phyloP scores from a whole-genome alignment of 257 asterid genomes.

The Salvia rosmarinus region DNA sequence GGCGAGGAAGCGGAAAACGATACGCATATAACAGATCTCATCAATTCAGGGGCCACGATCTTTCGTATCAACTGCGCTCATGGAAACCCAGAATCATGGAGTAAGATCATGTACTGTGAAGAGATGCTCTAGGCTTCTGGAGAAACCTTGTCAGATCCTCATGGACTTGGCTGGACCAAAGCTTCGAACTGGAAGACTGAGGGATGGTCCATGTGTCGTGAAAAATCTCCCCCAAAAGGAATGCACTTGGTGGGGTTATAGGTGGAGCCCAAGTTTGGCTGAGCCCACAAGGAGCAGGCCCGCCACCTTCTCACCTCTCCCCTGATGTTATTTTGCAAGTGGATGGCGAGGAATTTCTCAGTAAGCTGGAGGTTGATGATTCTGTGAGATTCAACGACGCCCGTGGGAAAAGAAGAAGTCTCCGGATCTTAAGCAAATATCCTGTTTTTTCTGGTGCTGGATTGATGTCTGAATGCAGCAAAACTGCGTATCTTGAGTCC shows the following conservation, averaged over 20 bases:
- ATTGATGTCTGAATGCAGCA: slow-evolving; percentile 61
- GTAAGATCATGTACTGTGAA: slow-evolving; percentile 56
- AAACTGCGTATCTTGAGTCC: slow-evolving; percentile 64
- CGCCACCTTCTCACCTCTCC: slow-evolving; percentile 66
- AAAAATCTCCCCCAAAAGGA: slow-evolving; percentile 68
- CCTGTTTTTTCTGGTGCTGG: slow-evolving; percentile 67
- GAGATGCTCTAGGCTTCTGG: slow-evolving; percentile 56
- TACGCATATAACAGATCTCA: slow-evolving; percentile 49
- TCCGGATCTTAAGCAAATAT: slow-evolving; percentile 54
- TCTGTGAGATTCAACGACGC: slow-evolving; percentile 60
- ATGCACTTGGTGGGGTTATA: slow-evolving; percentile 52
- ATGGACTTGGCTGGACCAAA: slow-evolving; percentile 89
- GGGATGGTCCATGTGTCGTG: slow-evolving; percentile 62
- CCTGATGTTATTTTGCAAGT: slow-evolving; percentile 59
- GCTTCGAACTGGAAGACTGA: slow-evolving; percentile 70
- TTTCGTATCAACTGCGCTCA: slow-evolving; percentile 82
- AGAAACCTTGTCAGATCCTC: slow-evolving; percentile 72
- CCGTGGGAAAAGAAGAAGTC: slow-evolving; percentile 54
- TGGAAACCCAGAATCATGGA: slow-evolving; percentile 64
- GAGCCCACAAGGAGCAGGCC: slow-evolving; percentile 53
- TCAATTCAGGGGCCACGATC: slow-evolving; percentile 59
- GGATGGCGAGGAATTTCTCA: slow-evolving; percentile 57
- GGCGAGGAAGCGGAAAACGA: slow-evolving; percentile 59
- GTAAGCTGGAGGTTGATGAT: slow-evolving; percentile 47
- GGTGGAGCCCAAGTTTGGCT: slow-evolving; percentile 67